Percentiles rank a stretch among this genome's conserved stretches.
Evolutionary conservation across 1,284 basidiomycete genomes (phyloP).

Genomic region (Cryptococcus depauperatus): DNA sequence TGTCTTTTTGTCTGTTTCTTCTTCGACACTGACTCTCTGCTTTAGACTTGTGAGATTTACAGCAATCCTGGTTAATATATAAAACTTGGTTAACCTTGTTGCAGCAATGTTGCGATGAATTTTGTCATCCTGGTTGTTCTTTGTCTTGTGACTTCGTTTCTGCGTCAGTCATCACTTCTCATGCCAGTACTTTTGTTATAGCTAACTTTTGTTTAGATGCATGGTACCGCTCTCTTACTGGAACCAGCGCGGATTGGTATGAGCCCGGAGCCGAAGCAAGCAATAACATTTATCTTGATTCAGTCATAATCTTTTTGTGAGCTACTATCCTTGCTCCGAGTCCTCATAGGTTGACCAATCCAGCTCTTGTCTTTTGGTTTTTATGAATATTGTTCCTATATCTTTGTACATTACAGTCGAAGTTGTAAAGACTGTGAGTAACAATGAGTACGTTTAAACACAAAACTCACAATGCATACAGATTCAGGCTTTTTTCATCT

Average conservation of each 20-base stretch:
- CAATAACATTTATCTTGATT: constrained; percentile 60
- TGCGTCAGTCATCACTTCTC: constrained; percentile 21
- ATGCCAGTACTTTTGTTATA: constrained; percentile 2
- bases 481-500: constrained; percentile 94
- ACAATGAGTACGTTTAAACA: neutral
- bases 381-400: constrained; percentile 96
- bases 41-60: constrained; percentile 50
- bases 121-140: constrained; percentile 72
- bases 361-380: constrained; percentile 80
- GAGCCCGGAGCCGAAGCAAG: constrained; percentile 61
- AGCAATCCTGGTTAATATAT: neutral
- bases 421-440: constrained; percentile 69
- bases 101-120: constrained; percentile 81
- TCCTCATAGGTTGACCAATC: neutral
- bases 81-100: constrained; percentile 2
- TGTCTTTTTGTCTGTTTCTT: constrained; percentile 4
- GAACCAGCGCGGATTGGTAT: constrained; percentile 66
- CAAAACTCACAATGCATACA: constrained; percentile 29
- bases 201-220: constrained; percentile 55
- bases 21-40: constrained; percentile 5
- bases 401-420: constrained; percentile 97
- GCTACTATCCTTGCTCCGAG: constrained; percentile 40
- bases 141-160: constrained; percentile 55
- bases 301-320: constrained; percentile 81
- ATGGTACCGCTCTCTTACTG: constrained; percentile 54